Evolutionary conservation across 345 rosid genomes (phyloP), one percentile per base, ranked within the genome.

Genomic region (Brassica cretica): DNA sequence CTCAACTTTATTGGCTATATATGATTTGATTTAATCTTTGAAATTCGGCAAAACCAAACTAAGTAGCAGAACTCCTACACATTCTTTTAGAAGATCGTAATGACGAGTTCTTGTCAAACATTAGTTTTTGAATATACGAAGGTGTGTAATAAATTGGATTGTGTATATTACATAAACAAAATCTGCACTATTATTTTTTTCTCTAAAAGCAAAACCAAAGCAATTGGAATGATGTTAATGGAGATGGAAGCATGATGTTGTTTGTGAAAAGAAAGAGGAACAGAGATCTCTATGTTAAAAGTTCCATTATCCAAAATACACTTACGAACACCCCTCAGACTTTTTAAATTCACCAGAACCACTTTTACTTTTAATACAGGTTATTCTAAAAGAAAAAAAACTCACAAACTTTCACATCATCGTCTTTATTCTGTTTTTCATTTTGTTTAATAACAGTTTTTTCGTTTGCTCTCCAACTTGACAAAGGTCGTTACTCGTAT

Each of bases 241-340:
- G 18, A 60, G 58, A 75, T 58, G 67, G 69, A 66, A 60, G 44
- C 69, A 70, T 76, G 44, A 76, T 70, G 58, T 49, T 76, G 80
- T 70, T 76, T 51, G 80, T 76, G 69, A 49, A 33, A 76, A 76
- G 73, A 69, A 27, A 59, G 44, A 68, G 74, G 33, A 33, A 41
- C 63, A 46, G 4, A 46, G 68, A 18, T 49, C 0, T 32, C 15
- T 12, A 51, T 5, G 55, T 49, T 33, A 51, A 76, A 21, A 32
- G 27, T 39, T 76, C 51, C 68, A 29, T 18, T 68, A 59, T 68
- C 49, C 79, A 68, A 11, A 59, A 15, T 59, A 66, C 72, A 68
- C 72, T 68, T 59, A 14, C 67, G 6, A 51, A 51, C 18, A 51
- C 60, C 30, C 15, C 14, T 0, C 67, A 27, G 2, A 4, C 49